phyloP scores from a whole-genome alignment of 1,284 basidiomycete genomes.

The Violaceomyces palustris region DNA sequence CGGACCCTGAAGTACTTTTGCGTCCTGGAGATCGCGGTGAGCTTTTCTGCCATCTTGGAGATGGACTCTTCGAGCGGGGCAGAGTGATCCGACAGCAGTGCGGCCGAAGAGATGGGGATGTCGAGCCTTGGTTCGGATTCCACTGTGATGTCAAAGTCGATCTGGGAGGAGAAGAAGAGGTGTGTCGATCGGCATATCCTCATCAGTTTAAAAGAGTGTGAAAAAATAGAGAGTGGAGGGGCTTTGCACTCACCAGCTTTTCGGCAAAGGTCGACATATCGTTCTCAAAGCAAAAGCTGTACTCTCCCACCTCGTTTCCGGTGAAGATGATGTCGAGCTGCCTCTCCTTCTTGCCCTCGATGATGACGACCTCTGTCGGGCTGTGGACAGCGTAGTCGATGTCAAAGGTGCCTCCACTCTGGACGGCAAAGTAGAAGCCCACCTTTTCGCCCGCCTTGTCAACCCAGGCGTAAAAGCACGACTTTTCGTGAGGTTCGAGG shows the following conservation, averaged over 20 bases:
- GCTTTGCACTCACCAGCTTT: conserved; percentile 32
- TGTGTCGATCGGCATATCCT: background rate
- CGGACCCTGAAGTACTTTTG: conserved; percentile 50
- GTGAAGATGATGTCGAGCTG: conserved; percentile 97
- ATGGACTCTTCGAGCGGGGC: conserved; percentile 48
- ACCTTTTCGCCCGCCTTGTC: conserved; percentile 89
- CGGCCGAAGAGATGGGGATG: conserved; percentile 35
- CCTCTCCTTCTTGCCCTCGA: conserved; percentile 79
- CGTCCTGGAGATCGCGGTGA: conserved; percentile 37
- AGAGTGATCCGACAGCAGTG: conserved; percentile 41
- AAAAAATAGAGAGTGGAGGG: background rate
- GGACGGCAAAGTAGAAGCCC: conserved; percentile 69
- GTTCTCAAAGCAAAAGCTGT: conserved; percentile 97
- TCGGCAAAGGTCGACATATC: conserved; percentile 56
- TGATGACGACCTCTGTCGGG: conserved; percentile 76
- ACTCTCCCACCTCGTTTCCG: conserved; percentile 87
- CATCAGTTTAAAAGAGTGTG: background rate
- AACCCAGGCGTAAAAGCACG: conserved; percentile 96
- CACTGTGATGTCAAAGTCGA: conserved; percentile 53
- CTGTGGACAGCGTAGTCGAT: conserved; percentile 91
- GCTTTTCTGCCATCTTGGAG: conserved; percentile 24
- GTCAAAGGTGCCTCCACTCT: conserved; percentile 94
- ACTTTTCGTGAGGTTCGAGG: conserved; percentile 74
- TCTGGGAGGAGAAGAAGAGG: conserved; percentile 3
- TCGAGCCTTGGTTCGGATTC: conserved; percentile 49